Evolutionary conservation across 306 rosid species (phyloP).

Genomic region (Lathyrus sativus): DNA sequence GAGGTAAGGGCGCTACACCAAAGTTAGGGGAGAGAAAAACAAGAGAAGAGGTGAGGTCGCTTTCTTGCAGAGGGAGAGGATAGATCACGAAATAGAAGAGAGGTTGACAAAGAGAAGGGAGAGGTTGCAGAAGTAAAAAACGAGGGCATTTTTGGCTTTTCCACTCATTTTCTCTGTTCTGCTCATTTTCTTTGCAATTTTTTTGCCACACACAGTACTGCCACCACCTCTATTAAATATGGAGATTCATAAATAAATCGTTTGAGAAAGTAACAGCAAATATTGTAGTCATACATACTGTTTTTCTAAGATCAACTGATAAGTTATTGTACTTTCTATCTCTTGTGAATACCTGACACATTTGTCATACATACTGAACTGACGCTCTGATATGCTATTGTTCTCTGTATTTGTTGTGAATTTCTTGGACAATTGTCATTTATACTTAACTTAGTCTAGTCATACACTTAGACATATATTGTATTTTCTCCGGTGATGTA

Average conservation of each 20-base stretch:
- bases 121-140: background rate
- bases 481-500: conserved; percentile 8
- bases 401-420: conserved; percentile 14
- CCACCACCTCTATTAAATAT: background rate
- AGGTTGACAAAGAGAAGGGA: background rate
- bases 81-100: background rate
- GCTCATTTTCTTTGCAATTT: background rate
- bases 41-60: background rate
- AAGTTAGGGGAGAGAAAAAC: background rate
- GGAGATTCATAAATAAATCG: background rate
- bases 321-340: conserved; percentile 15
- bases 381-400: conserved; percentile 8
- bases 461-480: background rate
- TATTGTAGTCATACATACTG: background rate
- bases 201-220: background rate
- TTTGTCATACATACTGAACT: conserved; percentile 10
- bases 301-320: conserved; percentile 1
- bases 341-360: conserved; percentile 23
- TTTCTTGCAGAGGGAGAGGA: background rate
- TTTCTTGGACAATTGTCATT: conserved; percentile 11
- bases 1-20: background rate
- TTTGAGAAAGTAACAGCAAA: background rate
- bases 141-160: background rate
- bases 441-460: background rate
- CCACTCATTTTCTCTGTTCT: no score